Percentiles rank a stretch among this genome's conserved stretches.
Conservation (phyloP, 176 grass and related monocot species). For the Oryza brachyantha region DNA sequence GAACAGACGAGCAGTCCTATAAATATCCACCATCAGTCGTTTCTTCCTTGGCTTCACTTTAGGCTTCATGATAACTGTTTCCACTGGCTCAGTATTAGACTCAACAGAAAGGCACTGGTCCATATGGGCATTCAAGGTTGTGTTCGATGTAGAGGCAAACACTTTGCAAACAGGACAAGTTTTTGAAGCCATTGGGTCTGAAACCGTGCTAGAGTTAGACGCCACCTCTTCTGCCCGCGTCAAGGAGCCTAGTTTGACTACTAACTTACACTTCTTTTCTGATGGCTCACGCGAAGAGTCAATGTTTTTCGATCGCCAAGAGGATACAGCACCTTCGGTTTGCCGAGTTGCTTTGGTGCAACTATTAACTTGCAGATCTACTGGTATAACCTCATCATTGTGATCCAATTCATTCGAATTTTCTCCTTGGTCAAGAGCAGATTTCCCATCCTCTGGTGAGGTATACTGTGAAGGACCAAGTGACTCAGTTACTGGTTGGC, state of each 20-base stretch:
- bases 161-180: constrained; percentile 91
- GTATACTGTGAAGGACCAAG: constrained; percentile 27
- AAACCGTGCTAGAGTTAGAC: constrained; percentile 58
- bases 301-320: constrained; percentile 36
- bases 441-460: constrained; percentile 41
- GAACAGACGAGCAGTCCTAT: constrained; percentile 54
- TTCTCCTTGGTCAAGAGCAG: constrained; percentile 24
- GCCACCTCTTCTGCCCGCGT: constrained; percentile 48
- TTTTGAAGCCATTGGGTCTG: constrained; percentile 83
- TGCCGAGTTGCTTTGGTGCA: constrained; percentile 37
- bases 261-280: constrained; percentile 71
- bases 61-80: constrained; percentile 45
- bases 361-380: constrained; percentile 45
- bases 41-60: constrained; percentile 88
- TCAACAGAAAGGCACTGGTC: constrained; percentile 81
- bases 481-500: constrained; percentile 26
- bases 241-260: constrained; percentile 49
- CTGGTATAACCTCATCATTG: constrained; percentile 29
- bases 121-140: constrained; percentile 96
- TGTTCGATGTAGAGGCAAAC: constrained; percentile 93
- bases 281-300: constrained; percentile 33
- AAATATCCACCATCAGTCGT: constrained; percentile 82
- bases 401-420: constrained; percentile 22
- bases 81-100: constrained; percentile 51
- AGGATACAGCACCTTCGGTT: constrained; percentile 26